Evolutionary conservation across 495 filamentous ascomycete genomes (phyloP).

Genomic region (Penicillium macrosclerotiorum): DNA sequence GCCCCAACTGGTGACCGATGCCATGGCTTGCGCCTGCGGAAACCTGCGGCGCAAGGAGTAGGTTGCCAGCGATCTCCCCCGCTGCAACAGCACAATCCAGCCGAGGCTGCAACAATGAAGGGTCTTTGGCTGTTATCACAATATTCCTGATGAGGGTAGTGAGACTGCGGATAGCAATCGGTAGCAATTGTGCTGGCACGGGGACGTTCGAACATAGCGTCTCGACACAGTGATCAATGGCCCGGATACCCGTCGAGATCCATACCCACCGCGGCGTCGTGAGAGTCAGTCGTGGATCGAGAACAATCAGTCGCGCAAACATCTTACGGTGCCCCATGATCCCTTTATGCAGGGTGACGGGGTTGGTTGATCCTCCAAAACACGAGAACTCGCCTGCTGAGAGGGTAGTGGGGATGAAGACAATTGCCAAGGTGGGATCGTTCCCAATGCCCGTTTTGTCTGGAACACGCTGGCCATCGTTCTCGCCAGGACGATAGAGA

Average conservation of each 20-base stretch:
- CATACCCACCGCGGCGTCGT: slow-evolving; percentile 3
- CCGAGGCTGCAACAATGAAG: neutral
- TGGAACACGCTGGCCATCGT: neutral
- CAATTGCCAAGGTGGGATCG: slow-evolving; percentile 67
- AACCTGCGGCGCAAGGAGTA: neutral
- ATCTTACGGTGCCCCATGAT: slow-evolving; percentile 2
- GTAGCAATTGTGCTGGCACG: neutral
- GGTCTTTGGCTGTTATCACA: slow-evolving; percentile 1
- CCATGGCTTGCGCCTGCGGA: slow-evolving; percentile 2
- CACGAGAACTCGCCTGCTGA: slow-evolving; percentile 3
- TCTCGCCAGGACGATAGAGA: neutral
- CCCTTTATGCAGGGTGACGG: neutral
- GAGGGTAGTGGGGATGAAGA: slow-evolving; percentile 39
- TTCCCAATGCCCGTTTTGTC: slow-evolving; percentile 50
- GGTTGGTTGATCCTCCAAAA: slow-evolving; percentile 2
- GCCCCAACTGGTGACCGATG: slow-evolving; percentile 4
- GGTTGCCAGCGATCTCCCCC: neutral
- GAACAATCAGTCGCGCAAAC: slow-evolving; percentile 1
- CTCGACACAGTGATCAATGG: slow-evolving; percentile 4
- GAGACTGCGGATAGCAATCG: neutral
- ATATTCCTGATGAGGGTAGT: neutral
- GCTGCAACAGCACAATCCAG: slow-evolving; percentile 1
- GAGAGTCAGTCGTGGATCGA: neutral
- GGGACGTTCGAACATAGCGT: neutral
- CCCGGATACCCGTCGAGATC: neutral